Conservation (phyloP, 257 asterid genomes). For the Solanum neorickii region DNA sequence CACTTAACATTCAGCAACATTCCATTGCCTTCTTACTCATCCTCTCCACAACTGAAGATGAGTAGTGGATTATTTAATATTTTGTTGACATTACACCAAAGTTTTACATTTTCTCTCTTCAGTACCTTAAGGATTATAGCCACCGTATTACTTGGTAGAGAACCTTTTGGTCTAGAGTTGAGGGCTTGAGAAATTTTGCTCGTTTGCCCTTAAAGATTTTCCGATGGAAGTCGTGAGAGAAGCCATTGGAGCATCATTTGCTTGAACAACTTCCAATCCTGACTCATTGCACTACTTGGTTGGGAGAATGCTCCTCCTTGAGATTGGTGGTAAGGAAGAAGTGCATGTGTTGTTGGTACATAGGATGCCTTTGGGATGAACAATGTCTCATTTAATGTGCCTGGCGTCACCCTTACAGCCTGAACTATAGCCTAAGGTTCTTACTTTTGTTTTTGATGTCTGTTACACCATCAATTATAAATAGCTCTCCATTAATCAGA, state of each 20-base stretch:
- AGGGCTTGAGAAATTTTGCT: background rate
- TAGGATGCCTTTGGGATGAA: background rate
- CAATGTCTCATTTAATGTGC: background rate
- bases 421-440: background rate
- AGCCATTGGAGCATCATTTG: background rate
- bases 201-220: background rate
- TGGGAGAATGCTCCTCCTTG: background rate
- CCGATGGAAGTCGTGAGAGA: background rate
- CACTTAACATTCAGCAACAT: background rate
- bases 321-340: background rate
- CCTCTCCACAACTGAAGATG: background rate
- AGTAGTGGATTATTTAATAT: background rate
- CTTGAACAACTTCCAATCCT: background rate
- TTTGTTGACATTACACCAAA: background rate
- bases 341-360: background rate
- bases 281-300: background rate
- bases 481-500: background rate
- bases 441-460: background rate
- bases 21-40: background rate
- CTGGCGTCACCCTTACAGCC: background rate
- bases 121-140: background rate
- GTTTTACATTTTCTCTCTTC: background rate
- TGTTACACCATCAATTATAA: background rate
- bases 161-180: background rate
- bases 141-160: background rate